phyloP scores from a whole-genome alignment of 192 early-diverging fungal species.

The Phycomyces blakesleeanus region DNA sequence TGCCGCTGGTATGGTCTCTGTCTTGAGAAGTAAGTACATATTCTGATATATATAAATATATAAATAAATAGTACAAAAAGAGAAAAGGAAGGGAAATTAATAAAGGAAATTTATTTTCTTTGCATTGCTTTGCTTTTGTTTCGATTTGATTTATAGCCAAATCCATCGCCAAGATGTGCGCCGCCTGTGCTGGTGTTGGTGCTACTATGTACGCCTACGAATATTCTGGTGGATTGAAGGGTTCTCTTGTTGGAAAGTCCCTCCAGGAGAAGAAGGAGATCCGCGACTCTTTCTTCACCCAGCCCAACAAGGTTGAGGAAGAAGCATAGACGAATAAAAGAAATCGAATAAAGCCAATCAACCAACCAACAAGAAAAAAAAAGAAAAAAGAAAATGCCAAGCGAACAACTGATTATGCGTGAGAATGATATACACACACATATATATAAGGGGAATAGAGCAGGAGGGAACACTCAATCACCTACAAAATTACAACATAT shows the following conservation, averaged over 20 bases:
- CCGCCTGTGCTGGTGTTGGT: slow-evolving; percentile 60
- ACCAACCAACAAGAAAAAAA: no score
- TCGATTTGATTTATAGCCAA: slow-evolving; percentile 33
- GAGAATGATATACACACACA: no score
- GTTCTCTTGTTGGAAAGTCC: slow-evolving; percentile 38
- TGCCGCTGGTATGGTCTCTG: slow-evolving; percentile 67
- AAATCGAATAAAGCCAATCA: background rate
- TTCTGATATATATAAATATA: no score
- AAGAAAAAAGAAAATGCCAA: no score
- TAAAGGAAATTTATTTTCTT: background rate
- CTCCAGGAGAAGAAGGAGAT: slow-evolving; percentile 41
- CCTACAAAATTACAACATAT: no score
- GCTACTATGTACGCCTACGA: slow-evolving; percentile 66
- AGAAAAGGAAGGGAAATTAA: no score
- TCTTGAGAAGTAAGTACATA: slow-evolving; percentile 42
- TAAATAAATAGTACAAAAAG: no score
- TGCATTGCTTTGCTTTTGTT: no score
- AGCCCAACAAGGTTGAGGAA: background rate
- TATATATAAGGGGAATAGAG: no score
- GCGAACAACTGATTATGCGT: no score
- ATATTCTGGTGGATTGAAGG: slow-evolving; percentile 56
- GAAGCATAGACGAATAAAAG: background rate
- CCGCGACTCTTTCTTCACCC: slow-evolving; percentile 42
- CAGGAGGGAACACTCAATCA: no score
- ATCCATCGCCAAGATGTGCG: slow-evolving; percentile 60